phyloP scores from a whole-genome alignment of 148 eudicot genomes.

The Arctostaphylos glauca region DNA sequence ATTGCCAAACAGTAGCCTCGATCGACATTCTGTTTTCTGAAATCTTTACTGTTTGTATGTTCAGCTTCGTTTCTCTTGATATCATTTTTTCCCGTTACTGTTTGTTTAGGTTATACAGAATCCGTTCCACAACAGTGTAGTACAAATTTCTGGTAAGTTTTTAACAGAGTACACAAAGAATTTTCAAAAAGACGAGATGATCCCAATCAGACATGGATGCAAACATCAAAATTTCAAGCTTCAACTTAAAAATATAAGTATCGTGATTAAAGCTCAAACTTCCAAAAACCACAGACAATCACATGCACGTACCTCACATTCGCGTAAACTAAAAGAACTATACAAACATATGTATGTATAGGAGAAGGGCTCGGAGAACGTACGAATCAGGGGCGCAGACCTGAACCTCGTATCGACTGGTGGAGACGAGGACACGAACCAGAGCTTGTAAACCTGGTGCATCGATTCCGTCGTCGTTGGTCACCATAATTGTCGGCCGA shows the following conservation, averaged over 20 bases:
- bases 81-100: background rate
- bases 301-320: background rate
- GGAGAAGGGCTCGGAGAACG: slow-evolving; percentile 6
- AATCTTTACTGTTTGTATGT: background rate
- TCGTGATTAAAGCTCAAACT: background rate
- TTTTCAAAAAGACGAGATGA: background rate
- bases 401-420: slow-evolving; percentile 53
- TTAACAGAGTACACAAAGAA: background rate
- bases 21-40: background rate
- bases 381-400: slow-evolving; percentile 96
- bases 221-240: background rate
- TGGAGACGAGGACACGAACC: slow-evolving; percentile 65
- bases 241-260: background rate
- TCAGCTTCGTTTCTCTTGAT: background rate
- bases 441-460: slow-evolving; percentile 83
- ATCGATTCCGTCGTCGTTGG: slow-evolving; percentile 93
- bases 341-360: slow-evolving; percentile 4
- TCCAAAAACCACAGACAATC: slow-evolving; percentile 6
- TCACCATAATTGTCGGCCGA: slow-evolving; percentile 71
- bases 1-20: background rate
- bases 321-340: too few species aligned
- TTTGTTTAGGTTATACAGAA: background rate
- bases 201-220: background rate
- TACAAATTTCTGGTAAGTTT: background rate
- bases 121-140: background rate